Conservation (phyloP, 805 yeast species). For the Ogataea polymorpha region DNA sequence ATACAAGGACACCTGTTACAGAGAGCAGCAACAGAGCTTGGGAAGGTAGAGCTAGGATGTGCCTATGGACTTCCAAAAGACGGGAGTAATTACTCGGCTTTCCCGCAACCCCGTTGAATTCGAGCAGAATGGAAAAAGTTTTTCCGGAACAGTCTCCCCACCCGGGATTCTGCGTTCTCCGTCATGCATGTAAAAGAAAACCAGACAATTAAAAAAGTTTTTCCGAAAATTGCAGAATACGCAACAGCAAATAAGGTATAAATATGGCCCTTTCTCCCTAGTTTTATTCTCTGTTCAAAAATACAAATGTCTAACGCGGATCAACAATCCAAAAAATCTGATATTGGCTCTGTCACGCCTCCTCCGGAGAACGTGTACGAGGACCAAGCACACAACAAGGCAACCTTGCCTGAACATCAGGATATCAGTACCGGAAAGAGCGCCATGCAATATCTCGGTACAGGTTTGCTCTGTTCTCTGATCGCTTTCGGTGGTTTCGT, state of each 20-base stretch:
- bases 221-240: slow-evolving; percentile 10
- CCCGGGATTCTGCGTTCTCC: neutral
- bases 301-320: slow-evolving; percentile 16
- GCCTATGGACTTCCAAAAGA: neutral
- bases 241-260: neutral
- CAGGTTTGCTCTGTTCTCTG: slow-evolving; percentile 42
- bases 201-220: slow-evolving; percentile 6
- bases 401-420: slow-evolving; percentile 9
- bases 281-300: neutral
- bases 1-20: neutral
- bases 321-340: slow-evolving; percentile 17
- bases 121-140: slow-evolving; percentile 8
- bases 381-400: slow-evolving; percentile 18
- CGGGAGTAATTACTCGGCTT: neutral
- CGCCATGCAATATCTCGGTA: slow-evolving; percentile 24
- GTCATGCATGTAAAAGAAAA: slow-evolving; percentile 7
- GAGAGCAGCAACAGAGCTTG: neutral
- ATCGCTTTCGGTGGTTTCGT: slow-evolving; percentile 77
- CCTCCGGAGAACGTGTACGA: slow-evolving; percentile 26
- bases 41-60: neutral
- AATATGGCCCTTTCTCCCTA: slow-evolving; percentile 1
- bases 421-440: slow-evolving; percentile 23
- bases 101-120: slow-evolving; percentile 8
- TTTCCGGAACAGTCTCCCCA: slow-evolving; percentile 13
- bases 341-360: slow-evolving; percentile 16